These are phyloP conservation scores for Phialophora verrucosa DNA, from an alignment of 2,329 filamentous ascomycete genomes.

Conservation along the genomic window DNA sequence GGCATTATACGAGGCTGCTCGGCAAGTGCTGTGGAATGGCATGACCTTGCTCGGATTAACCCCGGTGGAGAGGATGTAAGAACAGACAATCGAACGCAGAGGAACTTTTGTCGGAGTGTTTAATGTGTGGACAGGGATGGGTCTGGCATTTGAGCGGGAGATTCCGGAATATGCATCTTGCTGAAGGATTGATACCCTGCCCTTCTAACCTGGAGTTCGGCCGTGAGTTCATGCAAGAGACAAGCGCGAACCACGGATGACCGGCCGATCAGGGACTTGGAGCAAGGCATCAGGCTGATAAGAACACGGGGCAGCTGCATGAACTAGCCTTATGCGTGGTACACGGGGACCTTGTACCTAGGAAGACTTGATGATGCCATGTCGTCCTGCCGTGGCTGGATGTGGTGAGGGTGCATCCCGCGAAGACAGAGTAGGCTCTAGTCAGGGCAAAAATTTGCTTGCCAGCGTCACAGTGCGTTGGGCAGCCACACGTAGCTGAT, in stretches of 20 bases:
- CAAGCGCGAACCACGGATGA: conserved; percentile 11
- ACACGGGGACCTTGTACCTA: not conserved
- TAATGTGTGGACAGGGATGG: conserved; percentile 15
- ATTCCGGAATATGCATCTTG: conserved; percentile 21
- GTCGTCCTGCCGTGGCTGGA: conserved; percentile 13
- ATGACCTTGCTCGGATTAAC: conserved; percentile 69
- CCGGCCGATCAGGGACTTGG: conserved; percentile 6
- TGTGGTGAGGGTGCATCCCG: conserved; percentile 4
- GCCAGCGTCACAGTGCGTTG: conserved; percentile 28
- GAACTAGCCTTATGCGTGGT: conserved; percentile 6
- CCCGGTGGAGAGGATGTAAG: conserved; percentile 63
- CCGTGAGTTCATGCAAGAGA: conserved; percentile 18
- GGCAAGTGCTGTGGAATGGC: conserved; percentile 69
- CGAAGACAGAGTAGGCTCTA: conserved; percentile 19
- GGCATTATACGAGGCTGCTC: conserved; percentile 66
- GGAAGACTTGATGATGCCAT: conserved; percentile 4
- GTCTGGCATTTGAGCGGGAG: conserved; percentile 22
- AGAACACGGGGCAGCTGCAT: conserved; percentile 12
- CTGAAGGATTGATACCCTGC: conserved; percentile 13
- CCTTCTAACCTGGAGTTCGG: conserved; percentile 10
- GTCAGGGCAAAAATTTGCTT: conserved; percentile 27
- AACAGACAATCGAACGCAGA: conserved; percentile 12
- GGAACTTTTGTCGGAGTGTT: conserved; percentile 8
- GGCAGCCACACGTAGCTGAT: conserved; percentile 27
- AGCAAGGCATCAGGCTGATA: conserved; percentile 21